Base-by-base conservation (phyloP, 495 filamentous ascomycete species). In the Xylaria venustula region DNA sequence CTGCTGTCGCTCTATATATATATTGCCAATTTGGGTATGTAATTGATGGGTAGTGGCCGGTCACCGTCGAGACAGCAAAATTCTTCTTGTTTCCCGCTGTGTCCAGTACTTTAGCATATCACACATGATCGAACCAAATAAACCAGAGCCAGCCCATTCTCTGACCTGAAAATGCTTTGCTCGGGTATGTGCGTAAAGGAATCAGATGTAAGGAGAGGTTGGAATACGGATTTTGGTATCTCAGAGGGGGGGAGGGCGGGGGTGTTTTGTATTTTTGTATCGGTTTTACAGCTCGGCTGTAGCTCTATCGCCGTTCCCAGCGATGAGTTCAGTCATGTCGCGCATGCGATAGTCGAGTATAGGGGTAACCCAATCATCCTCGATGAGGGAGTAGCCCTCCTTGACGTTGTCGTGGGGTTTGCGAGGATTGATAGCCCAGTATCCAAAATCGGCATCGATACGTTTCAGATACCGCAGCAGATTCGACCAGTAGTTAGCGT, bases 401-500 rank as follows among this genome's bases (percentile, higher is more conserved):
- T 61, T 74, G 48, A 72, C 79, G 63, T 81, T 73, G 17, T 79
- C 71, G 52, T 76, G 76, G n/a, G 81, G 79, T 62, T 85, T 84
- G 26, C 80, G 77, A 48, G 84, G 81, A 71, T 87, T 87, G 61
- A 87, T 70, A 28, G 83, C 84, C 85, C 85, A 88, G 70, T 87
- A 87, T 22, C 82, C 83, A 71, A 85, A 86, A 62, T 85, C 83
- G 23, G 79, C 81, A 64, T 86, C 83, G 44, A 82, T 71, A 0
- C 66, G 67, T 63, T 77, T 78, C 30, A 86, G 72, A 60, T 79
- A 86, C 7, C 71, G 71, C 53, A 88, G 55, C 63, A 87, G 69
- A 60, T 87, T 84, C 19, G 63, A 53, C 84, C 84, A 88, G 71
- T 87, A 86, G 64, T 85, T 83, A 28, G 66, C 67, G 60, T 86